phyloP scores from a whole-genome alignment of 768 basidiomycete genomes.

The Pholiota molesta region DNA sequence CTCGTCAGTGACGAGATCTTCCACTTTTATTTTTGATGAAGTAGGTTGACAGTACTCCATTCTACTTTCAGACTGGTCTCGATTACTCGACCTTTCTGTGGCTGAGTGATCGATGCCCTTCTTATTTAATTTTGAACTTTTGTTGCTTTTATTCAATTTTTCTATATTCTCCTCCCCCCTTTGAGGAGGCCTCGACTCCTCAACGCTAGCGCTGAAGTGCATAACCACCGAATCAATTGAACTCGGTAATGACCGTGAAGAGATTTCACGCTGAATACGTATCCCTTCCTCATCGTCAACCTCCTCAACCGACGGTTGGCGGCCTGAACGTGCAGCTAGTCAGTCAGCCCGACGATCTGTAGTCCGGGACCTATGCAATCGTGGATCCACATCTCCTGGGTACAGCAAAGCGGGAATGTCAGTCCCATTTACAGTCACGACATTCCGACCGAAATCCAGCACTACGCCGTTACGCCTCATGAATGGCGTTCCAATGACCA shows the following conservation, averaged over 20 bases:
- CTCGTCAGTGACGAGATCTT: constrained; percentile 13
- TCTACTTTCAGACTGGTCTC: neutral
- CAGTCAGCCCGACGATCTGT: constrained; percentile 1
- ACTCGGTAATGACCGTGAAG: neutral
- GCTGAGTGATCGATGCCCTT: too few relatives aligned
- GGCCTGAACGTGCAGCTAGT: neutral
- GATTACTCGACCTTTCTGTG: too few relatives aligned
- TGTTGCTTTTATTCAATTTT: constrained; percentile 1
- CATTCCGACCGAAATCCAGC: constrained; percentile 27
- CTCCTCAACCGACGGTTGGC: neutral
- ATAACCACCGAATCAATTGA: neutral
- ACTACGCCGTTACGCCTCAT: constrained; percentile 25
- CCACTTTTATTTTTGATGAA: constrained; percentile 16
- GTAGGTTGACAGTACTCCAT: constrained; percentile 18
- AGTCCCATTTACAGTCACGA: constrained; percentile 13
- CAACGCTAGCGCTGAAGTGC: neutral
- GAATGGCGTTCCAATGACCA: constrained; percentile 38
- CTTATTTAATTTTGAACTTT: neutral
- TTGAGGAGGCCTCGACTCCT: neutral
- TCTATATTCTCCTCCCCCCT: neutral
- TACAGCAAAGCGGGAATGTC: constrained; percentile 1
- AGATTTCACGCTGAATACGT: neutral
- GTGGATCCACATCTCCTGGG: neutral
- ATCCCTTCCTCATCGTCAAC: neutral
- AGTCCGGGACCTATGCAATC: neutral